phyloP scores from a whole-genome alignment of 2,329 filamentous ascomycete genomes.

The Cladophialophora carrionii region DNA sequence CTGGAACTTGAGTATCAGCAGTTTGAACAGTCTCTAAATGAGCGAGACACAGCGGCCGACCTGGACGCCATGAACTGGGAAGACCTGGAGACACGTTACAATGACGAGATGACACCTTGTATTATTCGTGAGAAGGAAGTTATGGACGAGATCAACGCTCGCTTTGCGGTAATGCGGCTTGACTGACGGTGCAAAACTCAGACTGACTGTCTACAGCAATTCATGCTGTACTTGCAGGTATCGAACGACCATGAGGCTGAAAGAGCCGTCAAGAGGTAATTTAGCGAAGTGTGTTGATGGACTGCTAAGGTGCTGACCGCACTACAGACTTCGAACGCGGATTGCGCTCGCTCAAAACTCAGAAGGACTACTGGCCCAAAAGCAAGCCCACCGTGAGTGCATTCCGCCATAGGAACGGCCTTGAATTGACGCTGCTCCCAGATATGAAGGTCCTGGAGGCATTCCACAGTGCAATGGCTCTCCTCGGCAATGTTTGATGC shows the following conservation, averaged over 20 bases:
- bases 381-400: slow-evolving; percentile 76
- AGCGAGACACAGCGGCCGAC: slow-evolving; percentile 50
- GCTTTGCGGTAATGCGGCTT: slow-evolving; percentile 62
- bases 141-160: slow-evolving; percentile 66
- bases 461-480: slow-evolving; percentile 53
- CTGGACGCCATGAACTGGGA: slow-evolving; percentile 73
- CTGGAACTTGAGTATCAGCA: slow-evolving; percentile 34
- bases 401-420: background rate
- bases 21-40: slow-evolving; percentile 36
- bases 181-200: background rate
- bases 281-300: slow-evolving; percentile 2
- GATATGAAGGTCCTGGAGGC: slow-evolving; percentile 52
- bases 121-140: slow-evolving; percentile 67
- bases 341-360: slow-evolving; percentile 74
- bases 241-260: slow-evolving; percentile 73
- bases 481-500: slow-evolving; percentile 44
- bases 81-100: slow-evolving; percentile 71
- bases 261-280: slow-evolving; percentile 74
- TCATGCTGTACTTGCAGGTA: slow-evolving; percentile 75
- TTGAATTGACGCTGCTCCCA: slow-evolving; percentile 33
- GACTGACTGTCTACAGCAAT: slow-evolving; percentile 62
- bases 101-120: slow-evolving; percentile 65
- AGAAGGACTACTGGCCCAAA: slow-evolving; percentile 71
- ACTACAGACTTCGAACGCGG: slow-evolving; percentile 74
- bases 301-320: background rate